Evolutionary conservation across 1,284 basidiomycete species (phyloP).

Genomic region (Tilletia indica): DNA sequence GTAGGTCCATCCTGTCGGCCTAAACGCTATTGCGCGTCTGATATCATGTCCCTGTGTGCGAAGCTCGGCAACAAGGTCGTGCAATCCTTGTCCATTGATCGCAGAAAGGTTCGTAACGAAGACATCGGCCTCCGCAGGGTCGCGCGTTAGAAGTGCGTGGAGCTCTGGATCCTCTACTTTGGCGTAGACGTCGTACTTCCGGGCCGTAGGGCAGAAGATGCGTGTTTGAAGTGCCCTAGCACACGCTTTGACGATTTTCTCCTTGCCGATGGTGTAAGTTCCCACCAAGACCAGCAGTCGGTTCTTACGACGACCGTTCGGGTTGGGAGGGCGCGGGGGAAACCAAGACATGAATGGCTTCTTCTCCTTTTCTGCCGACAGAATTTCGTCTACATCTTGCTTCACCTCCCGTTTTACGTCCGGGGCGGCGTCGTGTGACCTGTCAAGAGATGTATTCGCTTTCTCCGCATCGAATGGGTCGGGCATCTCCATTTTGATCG

Average conservation of each 20-base stretch:
- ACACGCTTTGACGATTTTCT: constrained; percentile 90
- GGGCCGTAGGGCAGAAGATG: constrained; percentile 77
- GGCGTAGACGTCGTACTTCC: constrained; percentile 46
- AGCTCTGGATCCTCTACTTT: constrained; percentile 78
- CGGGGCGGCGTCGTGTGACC: neutral
- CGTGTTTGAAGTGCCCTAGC: constrained; percentile 78
- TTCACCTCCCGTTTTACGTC: neutral
- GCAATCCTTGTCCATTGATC: constrained; percentile 75
- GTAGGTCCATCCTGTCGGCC: constrained; percentile 92
- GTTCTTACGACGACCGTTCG: neutral
- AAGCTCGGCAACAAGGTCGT: constrained; percentile 65
- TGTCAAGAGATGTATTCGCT: neutral
- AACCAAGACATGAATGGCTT: constrained; percentile 10
- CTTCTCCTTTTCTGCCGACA: neutral
- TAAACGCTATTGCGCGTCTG: constrained; percentile 73
- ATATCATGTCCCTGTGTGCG: constrained; percentile 73
- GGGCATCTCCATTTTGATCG: neutral
- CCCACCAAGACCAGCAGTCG: constrained; percentile 76
- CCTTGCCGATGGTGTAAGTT: constrained; percentile 96
- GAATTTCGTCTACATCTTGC: too few relatives aligned
- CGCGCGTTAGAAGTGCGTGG: constrained; percentile 71
- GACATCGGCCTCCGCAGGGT: constrained; percentile 74
- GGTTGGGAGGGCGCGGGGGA: neutral
- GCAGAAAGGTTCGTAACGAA: constrained; percentile 80
- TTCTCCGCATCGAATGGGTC: neutral